Conservation (phyloP, 129 eudicot genomes). For the Ambrosia trifida region DNA sequence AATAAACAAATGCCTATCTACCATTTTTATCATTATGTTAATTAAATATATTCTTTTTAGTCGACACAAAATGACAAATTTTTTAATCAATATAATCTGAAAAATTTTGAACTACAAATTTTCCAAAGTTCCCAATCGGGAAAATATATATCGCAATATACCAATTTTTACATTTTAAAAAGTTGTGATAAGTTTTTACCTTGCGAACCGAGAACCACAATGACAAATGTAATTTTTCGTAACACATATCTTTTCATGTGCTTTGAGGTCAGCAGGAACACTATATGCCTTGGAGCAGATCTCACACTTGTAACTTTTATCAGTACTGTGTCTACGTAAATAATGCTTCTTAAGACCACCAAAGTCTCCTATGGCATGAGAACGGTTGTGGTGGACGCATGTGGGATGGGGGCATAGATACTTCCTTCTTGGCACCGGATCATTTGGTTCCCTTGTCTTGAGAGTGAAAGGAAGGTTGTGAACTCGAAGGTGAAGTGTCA, state of each 20-base stretch:
- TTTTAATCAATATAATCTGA: too few relatives aligned
- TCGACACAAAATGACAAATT: too few relatives aligned
- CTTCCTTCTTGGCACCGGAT: slow-evolving; percentile 30
- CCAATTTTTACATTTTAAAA: too few relatives aligned
- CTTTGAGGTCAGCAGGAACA: slow-evolving; percentile 48
- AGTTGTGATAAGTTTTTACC: slow-evolving; percentile 25
- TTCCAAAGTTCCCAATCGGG: too few relatives aligned
- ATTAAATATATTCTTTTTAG: too few relatives aligned
- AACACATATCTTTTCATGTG: slow-evolving; percentile 53
- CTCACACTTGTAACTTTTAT: slow-evolving; percentile 49
- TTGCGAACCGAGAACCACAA: slow-evolving; percentile 49
- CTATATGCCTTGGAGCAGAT: slow-evolving; percentile 48
- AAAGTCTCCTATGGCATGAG: slow-evolving; percentile 54
- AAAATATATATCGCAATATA: too few relatives aligned
- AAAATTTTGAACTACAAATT: too few relatives aligned
- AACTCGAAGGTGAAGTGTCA: slow-evolving; percentile 47
- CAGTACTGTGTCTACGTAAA: slow-evolving; percentile 46
- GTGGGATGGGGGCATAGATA: slow-evolving; percentile 58
- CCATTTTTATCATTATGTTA: too few relatives aligned
- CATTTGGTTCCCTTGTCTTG: slow-evolving; percentile 28
- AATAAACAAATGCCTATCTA: too few relatives aligned
- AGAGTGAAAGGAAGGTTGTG: slow-evolving; percentile 57
- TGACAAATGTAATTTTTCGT: slow-evolving; percentile 41
- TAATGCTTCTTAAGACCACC: slow-evolving; percentile 65
- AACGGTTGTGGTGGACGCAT: slow-evolving; percentile 48